Evolutionary conservation across 805 yeast genomes (phyloP).

Genomic region (Barnettozyma vustinii): DNA sequence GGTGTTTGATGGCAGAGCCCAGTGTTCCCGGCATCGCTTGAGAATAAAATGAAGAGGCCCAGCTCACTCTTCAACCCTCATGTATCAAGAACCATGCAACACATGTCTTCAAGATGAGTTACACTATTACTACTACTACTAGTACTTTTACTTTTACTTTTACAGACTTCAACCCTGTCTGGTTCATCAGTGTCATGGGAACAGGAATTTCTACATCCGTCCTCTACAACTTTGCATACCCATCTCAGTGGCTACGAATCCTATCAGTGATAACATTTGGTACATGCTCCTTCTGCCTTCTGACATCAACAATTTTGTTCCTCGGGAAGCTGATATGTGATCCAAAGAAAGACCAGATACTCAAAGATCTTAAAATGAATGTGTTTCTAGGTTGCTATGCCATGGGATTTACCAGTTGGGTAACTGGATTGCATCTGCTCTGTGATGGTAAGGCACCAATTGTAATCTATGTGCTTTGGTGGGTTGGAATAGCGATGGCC

Average conservation of each 20-base stretch:
- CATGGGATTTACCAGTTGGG: slow-evolving; percentile 71
- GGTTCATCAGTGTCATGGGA: slow-evolving; percentile 82
- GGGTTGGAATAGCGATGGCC: slow-evolving; percentile 55
- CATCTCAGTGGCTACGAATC: slow-evolving; percentile 49
- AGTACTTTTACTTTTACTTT: too few relatives aligned
- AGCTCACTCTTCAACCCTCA: too few relatives aligned
- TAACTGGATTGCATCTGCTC: slow-evolving; percentile 48
- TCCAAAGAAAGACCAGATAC: slow-evolving; percentile 22
- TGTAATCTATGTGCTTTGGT: slow-evolving; percentile 63
- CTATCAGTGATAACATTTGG: slow-evolving; percentile 62
- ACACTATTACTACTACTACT: too few relatives aligned
- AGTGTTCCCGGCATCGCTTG: too few relatives aligned
- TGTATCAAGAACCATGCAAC: background rate
- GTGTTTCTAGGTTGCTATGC: slow-evolving; percentile 74
- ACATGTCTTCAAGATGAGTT: background rate
- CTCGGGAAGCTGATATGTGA: slow-evolving; percentile 35
- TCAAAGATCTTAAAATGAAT: slow-evolving; percentile 41
- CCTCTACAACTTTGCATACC: slow-evolving; percentile 61
- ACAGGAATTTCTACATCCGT: slow-evolving; percentile 66
- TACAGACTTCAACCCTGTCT: slow-evolving; percentile 41
- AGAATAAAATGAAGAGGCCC: too few relatives aligned
- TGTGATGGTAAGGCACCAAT: slow-evolving; percentile 33
- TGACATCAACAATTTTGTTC: slow-evolving; percentile 38
- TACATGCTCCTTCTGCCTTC: slow-evolving; percentile 43
- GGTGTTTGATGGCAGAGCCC: too few relatives aligned